Conservation (phyloP, 1,284 basidiomycete genomes). For the Puccinia polysora region DNA sequence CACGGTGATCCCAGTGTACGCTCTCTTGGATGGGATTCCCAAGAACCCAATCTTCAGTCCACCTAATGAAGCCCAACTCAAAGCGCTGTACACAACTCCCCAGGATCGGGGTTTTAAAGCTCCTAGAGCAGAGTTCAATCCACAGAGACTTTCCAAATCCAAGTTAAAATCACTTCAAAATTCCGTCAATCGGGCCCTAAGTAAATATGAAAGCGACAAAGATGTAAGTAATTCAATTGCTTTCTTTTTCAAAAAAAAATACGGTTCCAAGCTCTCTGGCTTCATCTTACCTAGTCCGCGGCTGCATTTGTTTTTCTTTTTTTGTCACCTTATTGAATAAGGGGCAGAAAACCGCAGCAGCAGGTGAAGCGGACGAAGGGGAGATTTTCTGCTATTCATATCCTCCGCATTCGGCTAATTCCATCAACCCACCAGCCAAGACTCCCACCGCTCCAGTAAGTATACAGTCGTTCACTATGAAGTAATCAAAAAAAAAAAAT, state of each 20-base stretch:
- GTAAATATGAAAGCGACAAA: slow-evolving; percentile 28
- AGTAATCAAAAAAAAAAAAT: too few species aligned
- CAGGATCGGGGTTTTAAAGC: neutral
- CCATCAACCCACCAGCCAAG: slow-evolving; percentile 15
- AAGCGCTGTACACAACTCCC: neutral
- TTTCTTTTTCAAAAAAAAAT: neutral
- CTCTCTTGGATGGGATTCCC: slow-evolving; percentile 25
- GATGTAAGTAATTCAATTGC: neutral
- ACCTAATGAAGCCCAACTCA: neutral
- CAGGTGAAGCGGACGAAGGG: neutral
- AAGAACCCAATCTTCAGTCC: slow-evolving; percentile 34
- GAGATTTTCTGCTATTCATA: slow-evolving; percentile 41
- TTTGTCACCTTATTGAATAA: neutral
- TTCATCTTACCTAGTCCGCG: neutral
- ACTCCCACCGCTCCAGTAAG: neutral
- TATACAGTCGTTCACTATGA: neutral
- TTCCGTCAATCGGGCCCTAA: neutral
- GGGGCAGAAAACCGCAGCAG: neutral
- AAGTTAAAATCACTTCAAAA: slow-evolving; percentile 5
- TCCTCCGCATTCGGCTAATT: slow-evolving; percentile 25
- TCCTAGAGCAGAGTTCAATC: neutral
- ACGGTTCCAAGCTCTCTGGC: neutral
- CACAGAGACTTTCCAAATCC: neutral
- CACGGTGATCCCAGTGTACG: slow-evolving; percentile 3
- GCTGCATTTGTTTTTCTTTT: neutral